phyloP scores from a whole-genome alignment of 139 green algal species.

The Deuterostichococcus epilithicus region DNA sequence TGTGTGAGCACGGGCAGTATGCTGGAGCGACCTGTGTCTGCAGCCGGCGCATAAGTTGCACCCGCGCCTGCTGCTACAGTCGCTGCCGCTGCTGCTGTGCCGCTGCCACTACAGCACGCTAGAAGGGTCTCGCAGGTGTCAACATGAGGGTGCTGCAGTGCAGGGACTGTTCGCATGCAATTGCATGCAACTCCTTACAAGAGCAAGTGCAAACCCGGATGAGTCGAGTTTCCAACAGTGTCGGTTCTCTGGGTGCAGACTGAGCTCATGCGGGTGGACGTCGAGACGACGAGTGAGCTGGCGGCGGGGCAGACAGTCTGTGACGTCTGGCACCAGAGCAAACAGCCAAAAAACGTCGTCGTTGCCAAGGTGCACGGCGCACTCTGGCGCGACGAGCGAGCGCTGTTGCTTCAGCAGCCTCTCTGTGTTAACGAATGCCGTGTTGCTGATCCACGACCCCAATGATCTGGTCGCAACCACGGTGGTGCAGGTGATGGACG shows the following conservation, averaged over 20 bases:
- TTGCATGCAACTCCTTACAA: background rate
- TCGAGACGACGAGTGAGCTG: conserved; percentile 65
- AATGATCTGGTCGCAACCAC: too few species aligned
- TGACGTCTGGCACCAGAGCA: conserved; percentile 68
- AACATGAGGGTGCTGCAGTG: too few species aligned
- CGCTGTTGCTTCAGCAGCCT: too few species aligned
- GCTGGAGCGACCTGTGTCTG: background rate
- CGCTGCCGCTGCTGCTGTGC: too few species aligned
- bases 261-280: conserved; percentile 65
- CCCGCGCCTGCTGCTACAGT: too few species aligned
- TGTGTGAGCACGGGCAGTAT: background rate
- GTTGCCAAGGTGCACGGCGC: conserved; percentile 56
- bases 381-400: too few species aligned
- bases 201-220: background rate
- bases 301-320: conserved; percentile 79
- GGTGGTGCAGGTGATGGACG: background rate
- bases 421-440: too few species aligned
- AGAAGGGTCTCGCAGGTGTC: too few species aligned
- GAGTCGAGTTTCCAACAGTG: background rate
- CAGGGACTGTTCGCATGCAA: background rate
- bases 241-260: conserved; percentile 12
- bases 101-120: too few species aligned
- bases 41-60: too few species aligned
- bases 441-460: background rate
- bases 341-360: conserved; percentile 50